Conservation (phyloP, 768 basidiomycete species). For the Piloderma croceum region DNA sequence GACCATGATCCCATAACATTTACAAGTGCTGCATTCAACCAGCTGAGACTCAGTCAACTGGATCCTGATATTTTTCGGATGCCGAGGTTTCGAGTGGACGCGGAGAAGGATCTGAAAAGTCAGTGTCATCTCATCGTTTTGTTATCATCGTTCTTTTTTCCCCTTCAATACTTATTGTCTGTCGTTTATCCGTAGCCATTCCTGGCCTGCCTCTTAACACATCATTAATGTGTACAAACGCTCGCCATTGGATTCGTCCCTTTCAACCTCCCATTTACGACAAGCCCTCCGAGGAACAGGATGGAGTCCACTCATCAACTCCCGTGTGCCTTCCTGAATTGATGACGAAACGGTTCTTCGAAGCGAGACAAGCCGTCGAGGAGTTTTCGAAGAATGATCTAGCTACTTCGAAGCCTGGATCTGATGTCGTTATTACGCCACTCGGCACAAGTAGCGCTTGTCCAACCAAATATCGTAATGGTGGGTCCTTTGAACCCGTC, state of each 20-base stretch:
- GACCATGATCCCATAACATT: constrained; percentile 65
- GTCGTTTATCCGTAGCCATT: constrained; percentile 26
- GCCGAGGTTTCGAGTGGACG: constrained; percentile 52
- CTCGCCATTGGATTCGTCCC: too few species aligned
- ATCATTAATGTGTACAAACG: constrained; percentile 21
- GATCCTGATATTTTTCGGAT: constrained; percentile 69
- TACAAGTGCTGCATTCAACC: constrained; percentile 64
- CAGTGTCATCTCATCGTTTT: too few species aligned
- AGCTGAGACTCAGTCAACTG: constrained; percentile 65
- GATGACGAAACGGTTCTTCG: constrained; percentile 35
- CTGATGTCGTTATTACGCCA: constrained; percentile 64
- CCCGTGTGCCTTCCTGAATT: not conserved
- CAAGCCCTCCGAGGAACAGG: too few species aligned
- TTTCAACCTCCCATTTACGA: too few species aligned
- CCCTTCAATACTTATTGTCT: not conserved
- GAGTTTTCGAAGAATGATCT: constrained; percentile 3
- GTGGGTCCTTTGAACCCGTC: constrained; percentile 32
- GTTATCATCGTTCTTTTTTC: too few species aligned
- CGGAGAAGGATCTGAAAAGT: too few species aligned
- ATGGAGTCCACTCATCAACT: too few species aligned
- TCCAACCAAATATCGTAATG: constrained; percentile 84
- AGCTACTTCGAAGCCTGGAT: too few species aligned
- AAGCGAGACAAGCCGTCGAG: constrained; percentile 31
- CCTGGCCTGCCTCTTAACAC: constrained; percentile 29
- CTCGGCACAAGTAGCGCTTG: constrained; percentile 87